Conservation (phyloP, 2,329 filamentous ascomycete species). For the Ceratocystis cacaofunesta region DNA sequence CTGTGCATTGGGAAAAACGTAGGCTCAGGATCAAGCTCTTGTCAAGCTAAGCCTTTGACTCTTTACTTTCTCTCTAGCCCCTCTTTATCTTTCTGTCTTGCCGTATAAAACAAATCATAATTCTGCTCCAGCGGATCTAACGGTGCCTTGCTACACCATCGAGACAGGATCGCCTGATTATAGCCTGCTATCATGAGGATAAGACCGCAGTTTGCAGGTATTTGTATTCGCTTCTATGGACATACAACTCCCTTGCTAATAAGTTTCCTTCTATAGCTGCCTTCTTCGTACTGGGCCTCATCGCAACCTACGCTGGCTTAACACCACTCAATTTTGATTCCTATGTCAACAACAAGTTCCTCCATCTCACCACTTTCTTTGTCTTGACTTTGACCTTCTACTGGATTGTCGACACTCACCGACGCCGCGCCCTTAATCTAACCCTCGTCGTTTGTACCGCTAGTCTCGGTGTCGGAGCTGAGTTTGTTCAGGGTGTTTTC, state of each 20-base stretch:
- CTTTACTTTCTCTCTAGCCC: background rate
- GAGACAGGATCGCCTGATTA: background rate
- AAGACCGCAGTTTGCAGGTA: conserved; percentile 77
- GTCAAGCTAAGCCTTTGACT: background rate
- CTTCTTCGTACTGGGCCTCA: conserved; percentile 55
- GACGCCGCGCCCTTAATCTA: conserved; percentile 69
- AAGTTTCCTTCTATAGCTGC: conserved; percentile 34
- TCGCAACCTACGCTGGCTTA: conserved; percentile 68
- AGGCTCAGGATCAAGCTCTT: conserved; percentile 7
- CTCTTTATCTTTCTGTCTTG: background rate
- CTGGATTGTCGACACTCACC: conserved; percentile 87
- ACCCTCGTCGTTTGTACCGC: conserved; percentile 69
- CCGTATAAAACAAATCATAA: background rate
- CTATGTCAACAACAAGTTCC: conserved; percentile 71
- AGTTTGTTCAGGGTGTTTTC: conserved; percentile 60
- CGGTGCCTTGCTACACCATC: background rate
- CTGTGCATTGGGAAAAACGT: background rate
- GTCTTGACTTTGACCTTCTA: conserved; percentile 77
- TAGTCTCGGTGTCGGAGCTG: conserved; percentile 54
- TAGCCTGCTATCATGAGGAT: conserved; percentile 52
- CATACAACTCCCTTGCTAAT: background rate
- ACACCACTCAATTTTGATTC: conserved; percentile 42
- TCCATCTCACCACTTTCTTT: conserved; percentile 84
- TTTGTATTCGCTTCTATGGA: conserved; percentile 21
- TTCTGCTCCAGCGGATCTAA: background rate